Conservation (phyloP, 495 filamentous ascomycete species). For the Amphirosellinia nigrospora region DNA sequence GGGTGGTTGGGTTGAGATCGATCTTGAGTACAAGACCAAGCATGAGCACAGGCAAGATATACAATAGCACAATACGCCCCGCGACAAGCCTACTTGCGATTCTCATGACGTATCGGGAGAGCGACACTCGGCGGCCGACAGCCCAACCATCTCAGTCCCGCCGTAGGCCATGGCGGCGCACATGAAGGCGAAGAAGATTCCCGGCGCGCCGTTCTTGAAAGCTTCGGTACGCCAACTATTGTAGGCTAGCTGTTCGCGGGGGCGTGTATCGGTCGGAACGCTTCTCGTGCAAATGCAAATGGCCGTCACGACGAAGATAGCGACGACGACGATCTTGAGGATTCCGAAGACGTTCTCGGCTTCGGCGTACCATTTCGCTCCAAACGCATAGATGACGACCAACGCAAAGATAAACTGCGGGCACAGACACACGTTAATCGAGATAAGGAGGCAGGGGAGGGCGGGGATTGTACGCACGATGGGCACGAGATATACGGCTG, state of each 20-base stretch:
- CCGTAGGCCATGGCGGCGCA: constrained; percentile 65
- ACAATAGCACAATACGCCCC: constrained; percentile 79
- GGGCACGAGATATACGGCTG: constrained; percentile 48
- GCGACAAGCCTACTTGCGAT: constrained; percentile 75
- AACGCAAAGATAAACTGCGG: constrained; percentile 49
- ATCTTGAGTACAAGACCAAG: constrained; percentile 55
- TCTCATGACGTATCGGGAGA: constrained; percentile 71
- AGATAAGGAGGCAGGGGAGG: no score
- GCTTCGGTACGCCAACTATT: constrained; percentile 53
- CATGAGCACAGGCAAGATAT: constrained; percentile 61
- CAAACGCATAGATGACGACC: constrained; percentile 64
- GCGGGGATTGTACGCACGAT: no score
- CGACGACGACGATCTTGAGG: constrained; percentile 52
- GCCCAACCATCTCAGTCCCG: constrained; percentile 69
- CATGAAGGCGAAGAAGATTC: constrained; percentile 64
- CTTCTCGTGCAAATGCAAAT: constrained; percentile 46
- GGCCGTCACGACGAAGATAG: constrained; percentile 50
- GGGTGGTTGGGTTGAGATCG: constrained; percentile 30
- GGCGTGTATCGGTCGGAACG: constrained; percentile 37
- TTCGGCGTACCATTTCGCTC: constrained; percentile 61
- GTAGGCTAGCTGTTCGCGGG: constrained; percentile 30
- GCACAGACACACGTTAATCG: no score
- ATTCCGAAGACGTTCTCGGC: constrained; percentile 56
- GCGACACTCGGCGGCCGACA: constrained; percentile 73
- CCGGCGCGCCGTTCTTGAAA: constrained; percentile 64